Evolutionary conservation across 257 asterid species (phyloP), one percentile per base, ranked within the genome.

Genomic region (Jacaranda copaia): DNA sequence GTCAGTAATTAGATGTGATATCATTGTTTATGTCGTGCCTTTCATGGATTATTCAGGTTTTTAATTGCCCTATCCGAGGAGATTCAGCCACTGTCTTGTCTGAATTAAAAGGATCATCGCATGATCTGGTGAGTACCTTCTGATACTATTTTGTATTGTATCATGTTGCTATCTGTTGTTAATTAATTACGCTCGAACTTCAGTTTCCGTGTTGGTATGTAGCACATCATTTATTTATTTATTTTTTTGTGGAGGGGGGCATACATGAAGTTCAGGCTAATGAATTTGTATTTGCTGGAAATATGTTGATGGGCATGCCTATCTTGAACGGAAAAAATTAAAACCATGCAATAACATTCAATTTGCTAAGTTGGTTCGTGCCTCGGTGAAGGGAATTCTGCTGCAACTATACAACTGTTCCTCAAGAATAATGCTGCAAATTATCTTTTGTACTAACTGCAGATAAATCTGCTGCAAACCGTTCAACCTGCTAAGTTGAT

Each of bases 11-110:
- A 6, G 46, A 40, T 72, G 43, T 55, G 56, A 38, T 56, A 74
- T 61, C 53, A 42, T 72, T 65, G 60, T 63, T 67, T 53, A 46
- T 70, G 43, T 71, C 75, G 79, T 73, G 67, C 55, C 67, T 45
- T 81, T 82, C 67, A 38, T 59, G 56, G 70, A 43, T 58, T 56
- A 73, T 83, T 72, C 91, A 96, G 99, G 96, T 96, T 65, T 96
- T 96, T 84, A 91, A 93, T 79, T 96, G 99, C 79, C 99, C 98
- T 49, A 96, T 96, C 72, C 89, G 97, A 76, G 93, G 85, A 83
- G 98, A 96, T 85, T 96, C 98, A 61, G 97, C 98, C 18, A 72
- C 90, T 43, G 91, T 96, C 56, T 78, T 96, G 82, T 76, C 97
- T 58, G 99, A 90, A 84, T 76, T 96, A 72, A 93, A 87, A 84